phyloP scores from a whole-genome alignment of 2,329 filamentous ascomycete genomes.

The Penicillium paneum region DNA sequence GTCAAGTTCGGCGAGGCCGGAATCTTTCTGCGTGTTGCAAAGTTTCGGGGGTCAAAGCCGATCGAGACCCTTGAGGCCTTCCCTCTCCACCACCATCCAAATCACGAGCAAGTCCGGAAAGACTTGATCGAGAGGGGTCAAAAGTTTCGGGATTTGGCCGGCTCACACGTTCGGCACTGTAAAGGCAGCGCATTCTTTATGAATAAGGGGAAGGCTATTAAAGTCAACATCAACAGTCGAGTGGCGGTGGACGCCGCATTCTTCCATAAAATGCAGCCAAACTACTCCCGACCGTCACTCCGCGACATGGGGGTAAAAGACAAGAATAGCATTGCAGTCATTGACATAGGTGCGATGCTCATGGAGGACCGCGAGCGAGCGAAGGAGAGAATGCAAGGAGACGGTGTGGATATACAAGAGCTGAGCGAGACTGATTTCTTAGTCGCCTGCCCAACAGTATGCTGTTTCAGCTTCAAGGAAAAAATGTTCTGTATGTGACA shows the following conservation, averaged over 20 bases:
- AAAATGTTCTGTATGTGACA: too few relatives aligned
- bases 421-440: too few relatives aligned
- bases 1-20: conserved; percentile 24
- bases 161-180: conserved; percentile 29
- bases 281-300: conserved; percentile 21
- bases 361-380: conserved; percentile 9
- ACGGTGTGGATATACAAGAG: background rate
- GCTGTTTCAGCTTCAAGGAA: too few relatives aligned
- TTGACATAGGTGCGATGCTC: conserved; percentile 12
- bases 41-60: conserved; percentile 28
- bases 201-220: conserved; percentile 22
- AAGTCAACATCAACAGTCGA: conserved; percentile 23
- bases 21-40: conserved; percentile 23
- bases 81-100: conserved; percentile 30
- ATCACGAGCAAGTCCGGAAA: conserved; percentile 18
- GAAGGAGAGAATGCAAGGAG: conserved; percentile 15
- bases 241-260: conserved; percentile 22
- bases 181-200: conserved; percentile 34
- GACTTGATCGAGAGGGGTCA: conserved; percentile 26
- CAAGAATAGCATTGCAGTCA: conserved; percentile 11
- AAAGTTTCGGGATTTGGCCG: conserved; percentile 29
- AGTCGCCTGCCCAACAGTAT: too few relatives aligned
- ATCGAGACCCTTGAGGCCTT: conserved; percentile 32
- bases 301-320: conserved; percentile 10
- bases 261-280: conserved; percentile 24